Conservation (phyloP, 208 protist genomes). For the Crithidia bombi region DNA sequence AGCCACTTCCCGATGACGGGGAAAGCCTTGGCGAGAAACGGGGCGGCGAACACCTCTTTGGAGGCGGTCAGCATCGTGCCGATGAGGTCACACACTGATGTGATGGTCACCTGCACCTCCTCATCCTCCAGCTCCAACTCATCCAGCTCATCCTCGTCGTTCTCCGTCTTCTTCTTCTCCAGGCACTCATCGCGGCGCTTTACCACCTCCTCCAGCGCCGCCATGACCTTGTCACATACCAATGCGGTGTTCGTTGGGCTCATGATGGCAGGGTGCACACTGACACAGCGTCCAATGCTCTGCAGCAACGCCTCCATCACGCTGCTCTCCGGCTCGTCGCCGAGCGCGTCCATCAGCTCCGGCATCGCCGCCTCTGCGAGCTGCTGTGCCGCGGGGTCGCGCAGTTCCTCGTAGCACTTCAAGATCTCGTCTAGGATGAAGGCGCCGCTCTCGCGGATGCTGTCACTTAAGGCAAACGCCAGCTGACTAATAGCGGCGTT, state of each 20-base stretch:
- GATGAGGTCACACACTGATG: slow-evolving; percentile 60
- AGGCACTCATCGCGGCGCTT: slow-evolving; percentile 57
- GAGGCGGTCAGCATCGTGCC: slow-evolving; percentile 71
- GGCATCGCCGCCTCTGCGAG: slow-evolving; percentile 55
- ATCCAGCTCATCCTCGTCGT: slow-evolving; percentile 90
- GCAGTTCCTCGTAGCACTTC: slow-evolving; percentile 48
- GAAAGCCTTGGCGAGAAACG: slow-evolving; percentile 68
- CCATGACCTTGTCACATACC: slow-evolving; percentile 76
- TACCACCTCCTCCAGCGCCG: slow-evolving; percentile 55
- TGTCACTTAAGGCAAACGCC: slow-evolving; percentile 58
- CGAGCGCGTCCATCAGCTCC: slow-evolving; percentile 61
- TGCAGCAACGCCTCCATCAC: slow-evolving; percentile 69
- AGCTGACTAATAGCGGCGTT: slow-evolving; percentile 66
- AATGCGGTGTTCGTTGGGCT: slow-evolving; percentile 48
- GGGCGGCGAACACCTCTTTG: slow-evolving; percentile 66
- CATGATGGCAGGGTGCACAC: slow-evolving; percentile 58
- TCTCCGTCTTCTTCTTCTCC: slow-evolving; percentile 57
- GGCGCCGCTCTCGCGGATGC: slow-evolving; percentile 73
- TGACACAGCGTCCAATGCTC: slow-evolving; percentile 69
- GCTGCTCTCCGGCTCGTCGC: slow-evolving; percentile 64
- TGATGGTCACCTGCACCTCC: slow-evolving; percentile 68
- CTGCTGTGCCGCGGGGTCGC: slow-evolving; percentile 43
- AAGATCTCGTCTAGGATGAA: slow-evolving; percentile 78
- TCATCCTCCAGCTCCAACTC: slow-evolving; percentile 72
- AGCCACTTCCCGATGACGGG: slow-evolving; percentile 71